These are phyloP conservation scores for Eimeria sp. DNA, from an alignment of 169 alveolate species.

Conservation along the genomic window DNA sequence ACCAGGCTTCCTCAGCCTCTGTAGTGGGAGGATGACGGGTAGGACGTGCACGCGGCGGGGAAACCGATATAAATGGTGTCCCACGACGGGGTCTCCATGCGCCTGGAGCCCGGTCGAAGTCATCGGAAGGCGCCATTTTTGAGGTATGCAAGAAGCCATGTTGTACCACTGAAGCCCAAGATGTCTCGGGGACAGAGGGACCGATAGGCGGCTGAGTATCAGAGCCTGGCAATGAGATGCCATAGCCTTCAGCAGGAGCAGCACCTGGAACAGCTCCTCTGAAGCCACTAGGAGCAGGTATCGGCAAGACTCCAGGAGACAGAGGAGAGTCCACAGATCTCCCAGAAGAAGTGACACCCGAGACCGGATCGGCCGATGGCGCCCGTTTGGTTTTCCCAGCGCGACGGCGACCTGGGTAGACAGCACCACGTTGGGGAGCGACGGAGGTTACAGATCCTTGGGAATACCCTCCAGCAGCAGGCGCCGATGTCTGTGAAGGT, in stretches of 20 bases:
- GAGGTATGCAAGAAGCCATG: background rate
- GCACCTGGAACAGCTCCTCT: background rate
- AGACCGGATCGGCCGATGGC: background rate
- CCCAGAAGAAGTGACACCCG: background rate
- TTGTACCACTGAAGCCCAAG: background rate
- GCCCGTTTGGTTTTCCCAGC: background rate
- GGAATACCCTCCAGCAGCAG: background rate
- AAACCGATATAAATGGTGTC: background rate
- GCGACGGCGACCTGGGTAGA: no score
- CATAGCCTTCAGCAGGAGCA: background rate
- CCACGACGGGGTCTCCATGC: background rate
- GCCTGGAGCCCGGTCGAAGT: background rate
- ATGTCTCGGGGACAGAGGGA: background rate
- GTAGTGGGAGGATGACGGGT: background rate
- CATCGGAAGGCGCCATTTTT: background rate
- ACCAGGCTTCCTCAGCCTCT: background rate
- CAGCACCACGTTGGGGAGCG: background rate
- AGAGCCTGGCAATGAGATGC: background rate
- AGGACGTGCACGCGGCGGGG: background rate
- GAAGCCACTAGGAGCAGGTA: background rate
- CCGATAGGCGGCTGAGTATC: no score
- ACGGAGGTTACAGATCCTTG: background rate
- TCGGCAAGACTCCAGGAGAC: background rate
- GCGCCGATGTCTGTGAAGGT: background rate
- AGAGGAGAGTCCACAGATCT: background rate